These are phyloP conservation scores for Fermentozyma sake DNA, from an alignment of 1,139 yeast species.

Conservation along the genomic window DNA sequence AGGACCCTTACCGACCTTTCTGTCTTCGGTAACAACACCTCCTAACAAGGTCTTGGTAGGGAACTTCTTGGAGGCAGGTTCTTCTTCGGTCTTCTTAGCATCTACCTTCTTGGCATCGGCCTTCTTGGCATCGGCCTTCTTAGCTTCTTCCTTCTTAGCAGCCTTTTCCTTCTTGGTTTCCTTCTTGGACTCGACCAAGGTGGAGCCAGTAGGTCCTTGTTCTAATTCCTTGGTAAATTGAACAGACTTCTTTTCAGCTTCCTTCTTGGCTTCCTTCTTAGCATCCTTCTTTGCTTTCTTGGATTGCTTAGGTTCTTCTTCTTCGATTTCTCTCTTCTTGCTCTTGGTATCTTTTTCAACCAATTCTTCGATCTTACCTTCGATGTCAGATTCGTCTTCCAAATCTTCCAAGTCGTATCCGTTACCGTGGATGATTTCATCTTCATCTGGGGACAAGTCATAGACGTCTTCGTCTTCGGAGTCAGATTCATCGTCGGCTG, in stretches of 20 bases:
- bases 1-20: slow-evolving; percentile 83
- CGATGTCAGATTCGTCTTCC: slow-evolving; percentile 55
- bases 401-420: slow-evolving; percentile 58
- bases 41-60: slow-evolving; percentile 82
- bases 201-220: slow-evolving; percentile 79
- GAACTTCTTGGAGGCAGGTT: slow-evolving; percentile 39
- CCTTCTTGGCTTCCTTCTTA: slow-evolving; percentile 38
- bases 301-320: slow-evolving; percentile 23
- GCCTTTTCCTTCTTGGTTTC: slow-evolving; percentile 9
- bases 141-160: slow-evolving; percentile 14
- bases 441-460: slow-evolving; percentile 90
- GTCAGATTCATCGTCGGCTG: slow-evolving; percentile 67
- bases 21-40: slow-evolving; percentile 91
- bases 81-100: slow-evolving; percentile 14
- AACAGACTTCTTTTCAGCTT: slow-evolving; percentile 62
- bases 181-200: slow-evolving; percentile 21
- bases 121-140: slow-evolving; percentile 11
- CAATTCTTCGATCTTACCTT: slow-evolving; percentile 53
- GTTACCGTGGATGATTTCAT: slow-evolving; percentile 51
- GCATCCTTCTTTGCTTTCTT: slow-evolving; percentile 41
- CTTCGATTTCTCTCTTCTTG: slow-evolving; percentile 30
- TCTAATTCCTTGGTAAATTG: slow-evolving; percentile 87
- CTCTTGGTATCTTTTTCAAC: slow-evolving; percentile 51
- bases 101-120: slow-evolving; percentile 14
- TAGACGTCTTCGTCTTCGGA: slow-evolving; percentile 63